Conservation (phyloP, 192 early-diverging fungal genomes). For the Umbelopsis sp. region DNA sequence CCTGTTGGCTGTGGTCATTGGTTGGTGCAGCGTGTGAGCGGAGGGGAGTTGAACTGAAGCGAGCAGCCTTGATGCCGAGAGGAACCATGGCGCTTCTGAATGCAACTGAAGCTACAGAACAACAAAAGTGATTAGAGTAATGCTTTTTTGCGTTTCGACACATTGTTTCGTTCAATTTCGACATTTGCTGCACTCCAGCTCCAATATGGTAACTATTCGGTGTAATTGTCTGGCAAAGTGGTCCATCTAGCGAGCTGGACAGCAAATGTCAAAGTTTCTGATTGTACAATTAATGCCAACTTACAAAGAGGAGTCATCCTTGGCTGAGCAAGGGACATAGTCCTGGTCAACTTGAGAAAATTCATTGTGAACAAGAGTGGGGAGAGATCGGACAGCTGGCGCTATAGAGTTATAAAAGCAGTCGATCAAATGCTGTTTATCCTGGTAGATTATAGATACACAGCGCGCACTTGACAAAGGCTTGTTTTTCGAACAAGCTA, state of each 20-base stretch:
- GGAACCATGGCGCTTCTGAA: slow-evolving; percentile 28
- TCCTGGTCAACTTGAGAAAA: slow-evolving; percentile 21
- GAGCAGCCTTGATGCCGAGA: slow-evolving; percentile 21
- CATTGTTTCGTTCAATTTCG: no score
- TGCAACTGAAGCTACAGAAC: slow-evolving; percentile 7
- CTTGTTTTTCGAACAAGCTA: not conserved
- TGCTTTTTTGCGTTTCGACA: not conserved
- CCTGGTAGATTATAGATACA: slow-evolving; percentile 6
- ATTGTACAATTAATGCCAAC: not conserved
- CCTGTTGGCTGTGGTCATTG: slow-evolving; percentile 26
- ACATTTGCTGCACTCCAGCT: no score
- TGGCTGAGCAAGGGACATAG: slow-evolving; percentile 17
- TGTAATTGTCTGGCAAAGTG: no score
- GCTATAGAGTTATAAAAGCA: slow-evolving; percentile 7
- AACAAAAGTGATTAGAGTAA: not conserved
- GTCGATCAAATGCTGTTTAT: slow-evolving; percentile 19
- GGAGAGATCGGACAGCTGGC: slow-evolving; percentile 19
- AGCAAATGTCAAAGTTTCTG: no score
- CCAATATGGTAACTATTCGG: no score
- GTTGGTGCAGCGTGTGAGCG: slow-evolving; percentile 26
- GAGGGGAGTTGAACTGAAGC: slow-evolving; percentile 29
- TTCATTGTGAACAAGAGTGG: slow-evolving; percentile 20
- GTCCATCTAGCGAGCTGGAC: no score
- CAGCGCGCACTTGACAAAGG: slow-evolving; percentile 5
- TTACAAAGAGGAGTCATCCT: slow-evolving; percentile 5